Conservation (phyloP, 805 yeast species). For the Kodamaea sagamina region DNA sequence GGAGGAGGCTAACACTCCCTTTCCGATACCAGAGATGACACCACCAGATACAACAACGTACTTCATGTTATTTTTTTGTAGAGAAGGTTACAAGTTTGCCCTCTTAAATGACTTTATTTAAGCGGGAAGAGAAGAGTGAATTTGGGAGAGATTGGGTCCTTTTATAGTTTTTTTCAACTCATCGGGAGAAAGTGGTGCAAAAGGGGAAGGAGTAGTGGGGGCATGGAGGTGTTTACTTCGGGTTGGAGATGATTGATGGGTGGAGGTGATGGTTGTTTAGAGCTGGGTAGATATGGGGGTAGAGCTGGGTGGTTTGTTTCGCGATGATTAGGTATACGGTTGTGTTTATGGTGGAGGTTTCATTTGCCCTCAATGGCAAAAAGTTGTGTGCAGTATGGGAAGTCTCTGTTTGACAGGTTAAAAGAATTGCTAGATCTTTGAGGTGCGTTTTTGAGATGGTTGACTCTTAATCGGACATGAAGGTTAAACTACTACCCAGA, state of each 20-base stretch:
- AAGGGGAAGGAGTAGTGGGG: neutral
- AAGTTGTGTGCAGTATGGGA: neutral
- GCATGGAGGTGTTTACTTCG: neutral
- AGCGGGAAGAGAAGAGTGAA: constrained; percentile 44
- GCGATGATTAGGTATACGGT: no score
- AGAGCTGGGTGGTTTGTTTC: no score
- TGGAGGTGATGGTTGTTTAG: neutral
- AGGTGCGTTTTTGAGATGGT: no score
- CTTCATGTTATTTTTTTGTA: constrained; percentile 59
- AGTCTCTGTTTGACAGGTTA: no score
- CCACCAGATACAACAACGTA: constrained; percentile 99
- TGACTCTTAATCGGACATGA: no score
- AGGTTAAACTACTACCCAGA: no score
- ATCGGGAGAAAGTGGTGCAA: constrained; percentile 8
- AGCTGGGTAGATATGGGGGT: neutral
- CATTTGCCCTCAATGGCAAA: constrained; percentile 1
- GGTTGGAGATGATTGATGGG: neutral
- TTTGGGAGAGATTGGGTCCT: constrained; percentile 15
- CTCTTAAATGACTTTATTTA: constrained; percentile 43
- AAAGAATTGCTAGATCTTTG: no score
- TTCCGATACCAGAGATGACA: constrained; percentile 98
- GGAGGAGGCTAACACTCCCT: constrained; percentile 96
- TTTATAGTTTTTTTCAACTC: constrained; percentile 14
- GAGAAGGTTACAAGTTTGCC: constrained; percentile 27
- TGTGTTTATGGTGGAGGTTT: neutral